These are phyloP conservation scores for Didymella pomorum DNA, from an alignment of 2,329 filamentous ascomycete genomes.

Conservation along the genomic window DNA sequence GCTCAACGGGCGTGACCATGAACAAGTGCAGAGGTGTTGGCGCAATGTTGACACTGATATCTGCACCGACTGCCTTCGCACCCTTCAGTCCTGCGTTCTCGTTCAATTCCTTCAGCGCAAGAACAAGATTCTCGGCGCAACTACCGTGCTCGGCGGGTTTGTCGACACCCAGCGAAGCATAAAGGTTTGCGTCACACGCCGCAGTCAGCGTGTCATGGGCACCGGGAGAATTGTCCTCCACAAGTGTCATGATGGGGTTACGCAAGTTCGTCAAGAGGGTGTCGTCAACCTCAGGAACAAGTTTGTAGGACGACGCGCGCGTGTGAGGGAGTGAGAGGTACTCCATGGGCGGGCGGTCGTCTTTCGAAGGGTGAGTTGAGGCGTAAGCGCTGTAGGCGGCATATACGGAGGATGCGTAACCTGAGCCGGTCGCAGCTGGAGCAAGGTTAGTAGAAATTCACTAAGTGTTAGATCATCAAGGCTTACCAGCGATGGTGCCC, in stretches of 20 bases:
- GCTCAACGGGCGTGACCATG: slow-evolving; percentile 45
- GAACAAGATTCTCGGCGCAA: slow-evolving; percentile 59
- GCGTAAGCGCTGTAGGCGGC: slow-evolving; percentile 60
- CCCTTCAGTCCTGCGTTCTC: slow-evolving; percentile 57
- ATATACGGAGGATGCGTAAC: slow-evolving; percentile 58
- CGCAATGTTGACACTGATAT: slow-evolving; percentile 58
- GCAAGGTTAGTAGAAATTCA: neutral
- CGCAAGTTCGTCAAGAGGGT: slow-evolving; percentile 57
- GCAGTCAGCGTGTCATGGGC: slow-evolving; percentile 59
- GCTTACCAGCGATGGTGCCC: slow-evolving; percentile 53
- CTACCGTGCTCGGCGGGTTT: slow-evolving; percentile 57
- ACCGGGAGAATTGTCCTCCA: slow-evolving; percentile 56
- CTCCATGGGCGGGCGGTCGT: slow-evolving; percentile 54
- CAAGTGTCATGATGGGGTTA: slow-evolving; percentile 55
- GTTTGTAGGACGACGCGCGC: slow-evolving; percentile 52
- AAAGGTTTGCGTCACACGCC: slow-evolving; percentile 57
- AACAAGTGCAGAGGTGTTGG: slow-evolving; percentile 58
- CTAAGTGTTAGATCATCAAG: neutral
- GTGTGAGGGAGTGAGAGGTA: slow-evolving; percentile 58
- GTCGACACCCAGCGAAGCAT: slow-evolving; percentile 53
- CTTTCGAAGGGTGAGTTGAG: slow-evolving; percentile 41
- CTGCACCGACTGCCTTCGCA: slow-evolving; percentile 56
- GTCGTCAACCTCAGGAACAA: slow-evolving; percentile 54
- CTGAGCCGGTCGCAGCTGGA: slow-evolving; percentile 55
- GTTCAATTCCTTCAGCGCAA: slow-evolving; percentile 59